Base-by-base conservation (phyloP, 2,329 filamentous ascomycete species). In the Trichoderma sp. region DNA sequence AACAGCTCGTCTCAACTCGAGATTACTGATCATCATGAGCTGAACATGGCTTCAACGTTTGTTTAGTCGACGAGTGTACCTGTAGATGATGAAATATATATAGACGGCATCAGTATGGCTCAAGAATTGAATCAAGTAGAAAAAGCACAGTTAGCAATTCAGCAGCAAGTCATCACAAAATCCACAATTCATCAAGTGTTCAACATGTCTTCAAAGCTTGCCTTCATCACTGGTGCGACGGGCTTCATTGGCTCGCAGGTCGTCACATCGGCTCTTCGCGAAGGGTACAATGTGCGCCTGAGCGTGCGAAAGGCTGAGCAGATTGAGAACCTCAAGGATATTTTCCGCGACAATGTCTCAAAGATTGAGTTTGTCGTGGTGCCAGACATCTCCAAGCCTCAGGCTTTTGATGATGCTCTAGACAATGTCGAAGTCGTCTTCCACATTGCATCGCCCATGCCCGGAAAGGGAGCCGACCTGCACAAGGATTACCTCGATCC, bases 401-500 rank as follows among this genome's bases (percentile, higher is more conserved):
- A 64, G 16, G 83, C 84, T 0, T 85, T 83, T 56, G 80, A 85
- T 27, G 79, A 83, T 29, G 83, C 83, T 18, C 79, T 84, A 56
- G 79, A 82, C 38, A 84, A 80, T 7, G 82, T 85, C 29, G 79
- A 80, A 29, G 83, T 83, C 76, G 80, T 86, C 72, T 78, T 83
- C 24, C 79, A 81, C 67, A 75, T 80, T 50, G 80, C 80, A 14
- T 78, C 77, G 12, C 77, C 77, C 3, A 77, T 77, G 77, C 73
- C 74, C 9, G 76, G 74, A 16, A 73, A 68, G 31, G 77, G 76
- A 8, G 41, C 63, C 3, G 77, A 78, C 67, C 67, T 78, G 24
- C 68, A 77, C 31, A 75, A 53, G 27, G 77, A 76, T 21, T 78
- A 76, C 8, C 41, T 78, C 56, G 66, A 74, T 7, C 76, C 77